phyloP scores from a whole-genome alignment of 2,329 filamentous ascomycete genomes.

The Chaetomiaceae sp. region DNA sequence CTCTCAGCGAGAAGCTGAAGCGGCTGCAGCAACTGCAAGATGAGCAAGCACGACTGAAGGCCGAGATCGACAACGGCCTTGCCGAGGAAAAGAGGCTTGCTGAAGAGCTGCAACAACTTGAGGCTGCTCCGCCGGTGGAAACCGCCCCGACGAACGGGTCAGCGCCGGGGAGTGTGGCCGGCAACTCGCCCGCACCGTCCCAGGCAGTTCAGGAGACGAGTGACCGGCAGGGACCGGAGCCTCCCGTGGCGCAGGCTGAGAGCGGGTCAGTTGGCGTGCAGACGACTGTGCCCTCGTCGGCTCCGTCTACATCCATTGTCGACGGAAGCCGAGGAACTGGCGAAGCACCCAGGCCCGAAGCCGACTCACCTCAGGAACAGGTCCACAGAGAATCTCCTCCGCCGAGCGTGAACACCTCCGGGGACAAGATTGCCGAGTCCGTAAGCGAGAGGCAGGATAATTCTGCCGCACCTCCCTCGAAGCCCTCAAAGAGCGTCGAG shows the following conservation, averaged over 20 bases:
- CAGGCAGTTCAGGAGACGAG: not conserved
- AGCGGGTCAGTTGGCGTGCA: not conserved
- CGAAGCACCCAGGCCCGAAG: conserved; percentile 3
- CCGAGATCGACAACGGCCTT: conserved; percentile 39
- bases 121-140: conserved; percentile 34
- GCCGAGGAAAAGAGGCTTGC: conserved; percentile 34
- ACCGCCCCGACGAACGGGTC: conserved; percentile 9
- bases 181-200: not conserved
- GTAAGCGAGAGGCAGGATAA: not conserved
- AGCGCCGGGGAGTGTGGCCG: not conserved
- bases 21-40: conserved; percentile 44
- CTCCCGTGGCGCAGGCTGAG: not conserved
- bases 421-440: not conserved
- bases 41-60: conserved; percentile 45
- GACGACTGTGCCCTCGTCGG: not conserved
- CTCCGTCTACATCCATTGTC: not conserved
- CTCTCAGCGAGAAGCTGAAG: conserved; percentile 42
- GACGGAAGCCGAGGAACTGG: conserved; percentile 3
- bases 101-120: conserved; percentile 34
- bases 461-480: not conserved
- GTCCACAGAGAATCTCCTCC: not conserved
- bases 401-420: not conserved
- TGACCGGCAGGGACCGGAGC: not conserved
- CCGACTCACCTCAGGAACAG: not conserved
- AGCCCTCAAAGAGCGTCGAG: not conserved